Evolutionary conservation across 1,284 basidiomycete species (phyloP), one percentile per base, ranked within the genome.

Genomic region (Pascua sp.): DNA sequence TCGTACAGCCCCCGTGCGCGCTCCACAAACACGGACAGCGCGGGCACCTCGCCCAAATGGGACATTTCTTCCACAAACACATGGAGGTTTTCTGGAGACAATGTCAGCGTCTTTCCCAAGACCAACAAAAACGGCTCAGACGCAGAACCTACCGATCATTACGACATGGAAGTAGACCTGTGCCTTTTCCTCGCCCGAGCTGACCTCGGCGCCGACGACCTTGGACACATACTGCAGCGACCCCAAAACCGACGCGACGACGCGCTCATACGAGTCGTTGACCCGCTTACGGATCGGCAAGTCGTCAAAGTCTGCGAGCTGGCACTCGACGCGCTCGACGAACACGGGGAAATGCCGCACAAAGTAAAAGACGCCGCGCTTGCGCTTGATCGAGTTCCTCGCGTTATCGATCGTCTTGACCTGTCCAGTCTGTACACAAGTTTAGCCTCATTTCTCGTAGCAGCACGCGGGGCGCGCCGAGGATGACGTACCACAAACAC

Each of bases 91-190:
- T 97, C 95, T 96, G 68, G 7, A 37, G 18, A 46, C 16, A 16
- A 16, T 5, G 42, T 37, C 17, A 52, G 41, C 61, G 17, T 42
- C 8, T 18, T 53, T 42, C 56, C 16, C 11, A 44, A 11, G 18
- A 49, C n/a, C n/a, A 53, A 53, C 17, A 15, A 51, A 47, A 7
- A 17, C 15, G 16, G 17, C 36, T 11, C 40, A n/a, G 40, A 80
- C 87, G 24, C 24, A 32, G 24, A 32, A 32, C 24, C 67, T 65
- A 92, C 92, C 92, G 59, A 98, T 91, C 63, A 98, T 82, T 67
- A 97, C 88, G 64, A 98, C 91, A 70, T 96, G 90, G 68, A 94
- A 96, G 73, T 98, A 97, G 53, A 98, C 81, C 71, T 95, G 91
- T 1, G 92, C 92, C 76, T 98, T 98, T 77, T 95, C 95, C 68